Evolutionary conservation across 164 flowering plant genomes (phyloP).

Genomic region (Tetracentron sinense): DNA sequence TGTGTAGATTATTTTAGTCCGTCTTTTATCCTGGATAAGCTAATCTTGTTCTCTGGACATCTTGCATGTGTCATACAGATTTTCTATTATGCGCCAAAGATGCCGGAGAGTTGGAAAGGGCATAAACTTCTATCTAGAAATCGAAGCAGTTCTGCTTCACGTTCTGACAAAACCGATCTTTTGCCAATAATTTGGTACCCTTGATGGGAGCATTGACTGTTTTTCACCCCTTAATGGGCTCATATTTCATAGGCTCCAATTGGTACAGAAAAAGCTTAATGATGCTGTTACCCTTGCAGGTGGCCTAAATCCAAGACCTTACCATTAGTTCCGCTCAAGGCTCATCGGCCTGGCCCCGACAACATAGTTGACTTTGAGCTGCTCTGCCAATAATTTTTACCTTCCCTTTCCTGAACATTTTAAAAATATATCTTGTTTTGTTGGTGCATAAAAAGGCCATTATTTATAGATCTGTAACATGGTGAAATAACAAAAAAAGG

Average conservation of each 20-base stretch:
- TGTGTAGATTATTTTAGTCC: too few relatives aligned
- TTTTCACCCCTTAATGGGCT: slow-evolving; percentile 95
- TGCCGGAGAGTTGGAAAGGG: slow-evolving; percentile 97
- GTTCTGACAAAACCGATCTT: slow-evolving; percentile 84
- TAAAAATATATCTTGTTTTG: neutral
- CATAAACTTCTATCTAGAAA: slow-evolving; percentile 93
- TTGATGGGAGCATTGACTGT: slow-evolving; percentile 95
- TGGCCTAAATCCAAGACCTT: slow-evolving; percentile 83
- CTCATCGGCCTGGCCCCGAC: slow-evolving; percentile 96
- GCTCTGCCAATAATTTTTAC: slow-evolving; percentile 75
- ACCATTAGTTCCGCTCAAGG: slow-evolving; percentile 78
- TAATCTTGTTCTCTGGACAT: neutral
- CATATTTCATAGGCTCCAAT: slow-evolving; percentile 86
- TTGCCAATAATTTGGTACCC: slow-evolving; percentile 82
- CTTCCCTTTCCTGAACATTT: neutral
- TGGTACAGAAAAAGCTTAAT: slow-evolving; percentile 78
- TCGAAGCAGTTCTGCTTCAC: slow-evolving; percentile 40
- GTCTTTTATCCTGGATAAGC: neutral
- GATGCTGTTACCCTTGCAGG: slow-evolving; percentile 89
- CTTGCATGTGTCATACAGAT: slow-evolving; percentile 40
- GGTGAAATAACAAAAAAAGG: neutral
- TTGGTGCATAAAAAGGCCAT: neutral
- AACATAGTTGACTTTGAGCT: slow-evolving; percentile 95
- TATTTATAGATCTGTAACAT: neutral
- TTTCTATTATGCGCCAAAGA: slow-evolving; percentile 93